Conservation (phyloP, 1,139 yeast species). For the Candida sanyaensis region DNA sequence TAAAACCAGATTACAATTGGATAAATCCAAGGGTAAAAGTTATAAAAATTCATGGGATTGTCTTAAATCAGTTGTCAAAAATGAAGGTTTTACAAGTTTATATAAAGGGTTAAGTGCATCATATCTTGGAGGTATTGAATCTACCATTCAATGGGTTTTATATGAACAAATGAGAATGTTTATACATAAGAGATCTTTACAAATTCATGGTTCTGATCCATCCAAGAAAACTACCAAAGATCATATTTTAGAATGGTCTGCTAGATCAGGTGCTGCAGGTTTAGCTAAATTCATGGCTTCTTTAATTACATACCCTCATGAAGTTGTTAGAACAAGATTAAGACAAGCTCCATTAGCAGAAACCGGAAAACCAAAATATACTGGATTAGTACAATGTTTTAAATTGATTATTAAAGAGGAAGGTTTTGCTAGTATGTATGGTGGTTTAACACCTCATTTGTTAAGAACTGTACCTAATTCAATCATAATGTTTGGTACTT, state of each 20-base stretch:
- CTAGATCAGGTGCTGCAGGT: constrained; percentile 97
- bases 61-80: constrained; percentile 61
- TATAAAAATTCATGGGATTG: constrained; percentile 91
- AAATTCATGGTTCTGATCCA: constrained; percentile 45
- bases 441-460: constrained; percentile 96
- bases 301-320: constrained; percentile 93
- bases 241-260: constrained; percentile 84
- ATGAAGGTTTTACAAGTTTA: constrained; percentile 79
- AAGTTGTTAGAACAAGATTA: constrained; percentile 91
- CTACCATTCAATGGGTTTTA: constrained; percentile 94
- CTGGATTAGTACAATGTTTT: constrained; percentile 88
- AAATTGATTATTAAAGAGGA: constrained; percentile 82
- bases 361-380: constrained; percentile 82
- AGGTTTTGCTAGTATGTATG: constrained; percentile 91
- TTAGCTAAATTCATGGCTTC: constrained; percentile 94
- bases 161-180: constrained; percentile 90
- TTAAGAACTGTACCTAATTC: constrained; percentile 97
- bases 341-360: constrained; percentile 86
- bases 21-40: constrained; percentile 62
- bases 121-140: constrained; percentile 90
- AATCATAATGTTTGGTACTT: constrained; percentile 98
- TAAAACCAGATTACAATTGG: constrained; percentile 91
- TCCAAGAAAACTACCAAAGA: constrained; percentile 56
- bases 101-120: constrained; percentile 93
- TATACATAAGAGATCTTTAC: constrained; percentile 59